These are phyloP conservation scores for Talaromyces amestolkiae DNA, from an alignment of 2,329 filamentous ascomycete species.

Conservation along the genomic window DNA sequence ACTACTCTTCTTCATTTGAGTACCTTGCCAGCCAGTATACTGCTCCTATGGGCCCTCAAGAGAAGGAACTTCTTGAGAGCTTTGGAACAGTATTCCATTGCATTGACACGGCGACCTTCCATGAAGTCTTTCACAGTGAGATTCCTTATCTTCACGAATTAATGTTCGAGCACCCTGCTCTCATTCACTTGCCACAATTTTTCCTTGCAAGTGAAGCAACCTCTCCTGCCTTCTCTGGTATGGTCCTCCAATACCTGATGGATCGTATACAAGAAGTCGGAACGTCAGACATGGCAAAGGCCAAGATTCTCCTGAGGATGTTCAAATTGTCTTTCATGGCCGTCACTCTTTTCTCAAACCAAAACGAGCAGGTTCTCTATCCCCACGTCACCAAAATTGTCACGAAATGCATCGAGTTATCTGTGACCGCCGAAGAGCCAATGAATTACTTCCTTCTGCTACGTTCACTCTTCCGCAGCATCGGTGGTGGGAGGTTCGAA, in stretches of 20 bases:
- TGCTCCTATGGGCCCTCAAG: conserved; percentile 88
- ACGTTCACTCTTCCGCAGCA: conserved; percentile 89
- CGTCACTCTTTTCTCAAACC: conserved; percentile 87
- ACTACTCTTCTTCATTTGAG: conserved; percentile 79
- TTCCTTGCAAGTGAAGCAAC: conserved; percentile 98
- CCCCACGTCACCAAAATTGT: conserved; percentile 97
- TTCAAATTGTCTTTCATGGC: conserved; percentile 99
- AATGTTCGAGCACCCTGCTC: conserved; percentile 92
- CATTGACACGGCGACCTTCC: conserved; percentile 96
- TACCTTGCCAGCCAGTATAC: conserved; percentile 94
- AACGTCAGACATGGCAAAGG: conserved; percentile 85
- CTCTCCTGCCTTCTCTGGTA: conserved; percentile 93
- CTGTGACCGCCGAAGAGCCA: conserved; percentile 90
- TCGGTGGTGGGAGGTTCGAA: conserved; percentile 95
- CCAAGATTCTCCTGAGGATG: conserved; percentile 84
- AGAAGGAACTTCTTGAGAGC: conserved; percentile 94
- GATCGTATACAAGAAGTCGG: conserved; percentile 93
- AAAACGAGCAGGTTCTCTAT: conserved; percentile 92
- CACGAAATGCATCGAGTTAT: conserved; percentile 93
- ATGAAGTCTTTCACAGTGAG: conserved; percentile 96
- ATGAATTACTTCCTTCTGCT: conserved; percentile 98
- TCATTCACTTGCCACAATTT: conserved; percentile 95
- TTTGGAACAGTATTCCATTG: conserved; percentile 99
- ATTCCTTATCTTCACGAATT: conserved; percentile 96
- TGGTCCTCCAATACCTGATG: conserved; percentile 97